A percentile compares a stretch with the other conserved stretches of the same genome.
phyloP scores from a whole-genome alignment of 1,139 yeast species.

The Yamadazyma membranifaciens region DNA sequence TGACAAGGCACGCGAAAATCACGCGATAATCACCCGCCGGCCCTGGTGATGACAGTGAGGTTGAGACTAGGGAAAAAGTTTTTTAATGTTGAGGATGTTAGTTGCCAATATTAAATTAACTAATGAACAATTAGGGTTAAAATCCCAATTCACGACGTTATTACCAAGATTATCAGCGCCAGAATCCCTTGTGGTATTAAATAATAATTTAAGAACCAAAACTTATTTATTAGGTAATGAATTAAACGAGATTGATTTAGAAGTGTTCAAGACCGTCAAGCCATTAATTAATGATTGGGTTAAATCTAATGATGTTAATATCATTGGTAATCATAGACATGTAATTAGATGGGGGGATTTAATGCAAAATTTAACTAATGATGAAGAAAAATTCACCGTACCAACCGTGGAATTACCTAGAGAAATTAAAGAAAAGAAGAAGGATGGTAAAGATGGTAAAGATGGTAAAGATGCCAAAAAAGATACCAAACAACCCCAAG shows the following conservation, averaged over 20 bases:
- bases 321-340: slow-evolving; percentile 62
- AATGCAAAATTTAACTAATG: slow-evolving; percentile 67
- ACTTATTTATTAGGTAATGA: slow-evolving; percentile 68
- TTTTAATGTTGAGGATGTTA: slow-evolving; percentile 10
- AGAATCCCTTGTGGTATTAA: slow-evolving; percentile 60
- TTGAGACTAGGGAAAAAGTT: slow-evolving; percentile 3
- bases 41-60: neutral
- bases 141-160: slow-evolving; percentile 78
- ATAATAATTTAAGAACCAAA: slow-evolving; percentile 63
- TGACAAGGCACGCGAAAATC: neutral
- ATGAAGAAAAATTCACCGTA: slow-evolving; percentile 47
- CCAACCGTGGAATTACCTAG: slow-evolving; percentile 66
- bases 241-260: slow-evolving; percentile 67
- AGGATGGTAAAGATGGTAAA: slow-evolving; percentile 23
- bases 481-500: slow-evolving; percentile 19
- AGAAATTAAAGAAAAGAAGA: slow-evolving; percentile 50
- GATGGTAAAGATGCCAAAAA: slow-evolving; percentile 3
- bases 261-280: slow-evolving; percentile 62
- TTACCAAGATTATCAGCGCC: slow-evolving; percentile 47
- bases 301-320: slow-evolving; percentile 44
- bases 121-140: slow-evolving; percentile 63
- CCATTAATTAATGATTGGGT: slow-evolving; percentile 60
- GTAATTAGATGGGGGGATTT: slow-evolving; percentile 89
- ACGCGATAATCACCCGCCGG: neutral
- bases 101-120: slow-evolving; percentile 22